Evolutionary conservation across 208 protist genomes (phyloP).

Genomic region (Porcisia hertigi): DNA sequence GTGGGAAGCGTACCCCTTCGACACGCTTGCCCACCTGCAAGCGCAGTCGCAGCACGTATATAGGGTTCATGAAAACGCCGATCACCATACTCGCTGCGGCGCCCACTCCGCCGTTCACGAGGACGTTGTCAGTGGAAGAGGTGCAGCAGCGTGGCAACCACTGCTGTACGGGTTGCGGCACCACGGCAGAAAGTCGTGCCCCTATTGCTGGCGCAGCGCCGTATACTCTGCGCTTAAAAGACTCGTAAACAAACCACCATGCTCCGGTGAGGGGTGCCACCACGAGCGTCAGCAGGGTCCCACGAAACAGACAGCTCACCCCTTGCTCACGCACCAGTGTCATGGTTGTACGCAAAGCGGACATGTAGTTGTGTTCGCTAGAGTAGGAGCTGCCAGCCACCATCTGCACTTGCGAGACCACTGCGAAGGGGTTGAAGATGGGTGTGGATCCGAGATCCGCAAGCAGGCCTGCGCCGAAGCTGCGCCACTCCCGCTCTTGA

Average conservation of each 20-base stretch:
- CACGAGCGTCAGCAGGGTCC: constrained; percentile 69
- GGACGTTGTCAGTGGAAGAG: constrained; percentile 68
- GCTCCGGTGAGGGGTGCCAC: constrained; percentile 72
- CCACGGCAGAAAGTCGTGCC: constrained; percentile 12
- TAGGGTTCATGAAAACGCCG: constrained; percentile 72
- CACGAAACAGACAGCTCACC: constrained; percentile 61
- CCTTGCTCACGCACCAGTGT: constrained; percentile 67
- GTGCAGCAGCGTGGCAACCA: constrained; percentile 48
- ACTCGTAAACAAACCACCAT: constrained; percentile 87
- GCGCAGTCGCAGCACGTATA: constrained; percentile 79
- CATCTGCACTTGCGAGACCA: constrained; percentile 87
- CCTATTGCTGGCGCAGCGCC: constrained; percentile 33
- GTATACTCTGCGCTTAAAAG: constrained; percentile 66
- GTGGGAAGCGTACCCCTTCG: constrained; percentile 44
- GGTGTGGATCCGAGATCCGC: constrained; percentile 71
- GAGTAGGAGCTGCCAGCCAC: constrained; percentile 63
- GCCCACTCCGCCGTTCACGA: constrained; percentile 73
- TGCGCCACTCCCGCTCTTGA: constrained; percentile 62
- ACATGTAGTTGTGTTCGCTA: constrained; percentile 77
- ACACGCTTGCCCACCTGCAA: constrained; percentile 58
- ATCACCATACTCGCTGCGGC: constrained; percentile 63
- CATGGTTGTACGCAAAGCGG: constrained; percentile 53
- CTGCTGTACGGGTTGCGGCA: constrained; percentile 25
- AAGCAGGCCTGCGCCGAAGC: constrained; percentile 68
- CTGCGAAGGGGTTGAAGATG: constrained; percentile 81